These are phyloP conservation scores for Trichoderma sp. DNA, from an alignment of 2,329 filamentous ascomycete genomes.

Conservation along the genomic window DNA sequence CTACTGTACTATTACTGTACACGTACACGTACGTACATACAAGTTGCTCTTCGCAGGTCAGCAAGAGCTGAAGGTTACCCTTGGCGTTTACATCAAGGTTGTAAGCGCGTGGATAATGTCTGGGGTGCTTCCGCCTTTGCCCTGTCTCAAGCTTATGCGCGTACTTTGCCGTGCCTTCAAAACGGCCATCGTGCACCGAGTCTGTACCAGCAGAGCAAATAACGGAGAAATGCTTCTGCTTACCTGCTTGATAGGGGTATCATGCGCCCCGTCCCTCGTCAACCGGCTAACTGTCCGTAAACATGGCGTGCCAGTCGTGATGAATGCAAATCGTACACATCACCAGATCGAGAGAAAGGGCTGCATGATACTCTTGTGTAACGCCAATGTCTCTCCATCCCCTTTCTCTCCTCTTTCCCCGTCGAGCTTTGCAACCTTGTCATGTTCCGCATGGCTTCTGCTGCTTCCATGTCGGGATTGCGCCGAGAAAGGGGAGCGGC, in stretches of 20 bases:
- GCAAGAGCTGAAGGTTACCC: slow-evolving; percentile 14
- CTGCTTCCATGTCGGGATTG: neutral
- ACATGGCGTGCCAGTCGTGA: no score
- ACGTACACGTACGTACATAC: no score
- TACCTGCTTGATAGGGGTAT: neutral
- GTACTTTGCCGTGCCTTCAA: neutral
- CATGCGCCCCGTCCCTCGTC: neutral
- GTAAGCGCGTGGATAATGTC: slow-evolving; percentile 21
- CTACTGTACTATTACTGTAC: no score
- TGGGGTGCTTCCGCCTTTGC: neutral
- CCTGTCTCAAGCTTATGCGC: neutral
- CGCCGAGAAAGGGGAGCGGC: slow-evolving; percentile 10
- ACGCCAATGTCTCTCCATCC: neutral
- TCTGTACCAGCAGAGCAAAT: no score
- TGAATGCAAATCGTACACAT: neutral
- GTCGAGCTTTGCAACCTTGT: neutral
- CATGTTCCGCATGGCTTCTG: neutral
- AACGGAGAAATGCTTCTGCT: neutral
- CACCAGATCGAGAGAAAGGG: neutral
- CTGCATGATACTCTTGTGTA: neutral
- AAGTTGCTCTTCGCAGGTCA: neutral
- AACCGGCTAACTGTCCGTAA: neutral
- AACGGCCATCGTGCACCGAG: neutral
- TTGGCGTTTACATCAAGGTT: slow-evolving; percentile 1
- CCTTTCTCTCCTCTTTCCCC: neutral